Base-by-base conservation (phyloP, 2,329 filamentous ascomycete genomes). In the Pyrenophora teres region DNA sequence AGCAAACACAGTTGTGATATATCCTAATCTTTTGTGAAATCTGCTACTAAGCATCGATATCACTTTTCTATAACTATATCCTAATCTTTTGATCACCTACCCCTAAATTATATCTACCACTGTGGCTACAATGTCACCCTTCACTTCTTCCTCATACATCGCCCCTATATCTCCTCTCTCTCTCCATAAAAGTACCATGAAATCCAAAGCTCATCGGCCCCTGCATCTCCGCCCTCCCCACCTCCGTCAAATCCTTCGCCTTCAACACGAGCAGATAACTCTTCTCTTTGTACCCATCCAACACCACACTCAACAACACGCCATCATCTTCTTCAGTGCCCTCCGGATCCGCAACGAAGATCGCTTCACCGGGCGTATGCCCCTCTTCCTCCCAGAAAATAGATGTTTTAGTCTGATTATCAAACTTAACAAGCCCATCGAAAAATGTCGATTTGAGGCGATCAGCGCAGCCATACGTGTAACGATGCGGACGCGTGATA, bases 181-280 rank as follows among this genome's bases (percentile, higher is more conserved):
- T 27, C 15, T 59, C 56, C 43, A 71, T 69, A 55, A 86, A 83
- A 12, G 78, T 64, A 0, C 87, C 87, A 69, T 90, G 87, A 57
- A 90, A 87, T 0, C 86, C 86, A 53, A 89, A 75, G 0, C 76
- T 81, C 52, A 90, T 80, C 0, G 82, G 78, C 60, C 84, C 84
- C 1, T 79, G 78, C 18, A 84, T 79, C 59, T 87, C 83, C 3
- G 87, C 87, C 37, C 85, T 78, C 0, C 86, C 87, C 40, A 84
- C 33, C 75, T 90, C 87, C 53, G 69, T 73, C 80, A 90, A 80
- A 4, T 80, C 83, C 67, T 65, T 80, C 4, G 87, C 87, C 64
- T 87, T 80, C 27, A 90, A 68, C 50, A 84, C 86, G 35, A 90
- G 61, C 42, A 91, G 71, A 68, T 89, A 90, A 57, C 86, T 89